phyloP scores from a whole-genome alignment of 225 moss, liverwort and hornwort genomes.

The Climacium dendroides region DNA sequence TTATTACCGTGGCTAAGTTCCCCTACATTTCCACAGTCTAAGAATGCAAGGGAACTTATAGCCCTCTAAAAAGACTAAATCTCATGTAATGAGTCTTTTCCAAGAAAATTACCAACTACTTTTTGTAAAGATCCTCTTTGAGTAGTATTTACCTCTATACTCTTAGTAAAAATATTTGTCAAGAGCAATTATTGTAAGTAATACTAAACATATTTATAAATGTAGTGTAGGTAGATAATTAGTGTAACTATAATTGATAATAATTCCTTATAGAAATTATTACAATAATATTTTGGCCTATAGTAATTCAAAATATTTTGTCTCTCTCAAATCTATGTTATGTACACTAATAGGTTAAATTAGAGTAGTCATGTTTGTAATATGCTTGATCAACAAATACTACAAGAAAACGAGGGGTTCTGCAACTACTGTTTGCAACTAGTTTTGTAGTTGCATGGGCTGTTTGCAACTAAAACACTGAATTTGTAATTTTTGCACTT shows the following conservation, averaged over 20 bases:
- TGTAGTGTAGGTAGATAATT: not conserved
- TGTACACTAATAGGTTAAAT: not conserved
- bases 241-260: not conserved
- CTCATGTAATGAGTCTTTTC: not conserved
- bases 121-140: not conserved
- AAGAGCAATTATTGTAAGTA: not conserved
- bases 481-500: too few species aligned
- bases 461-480: too few species aligned
- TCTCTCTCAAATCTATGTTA: rapidly evolving
- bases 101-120: not conserved
- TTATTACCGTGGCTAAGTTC: too few species aligned
- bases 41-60: too few species aligned
- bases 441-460: too few species aligned
- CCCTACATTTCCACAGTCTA: too few species aligned
- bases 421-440: too few species aligned
- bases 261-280: not conserved
- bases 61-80: too few species aligned
- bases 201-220: not conserved
- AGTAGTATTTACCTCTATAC: not conserved
- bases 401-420: too few species aligned
- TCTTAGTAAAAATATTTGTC: not conserved
- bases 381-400: not conserved
- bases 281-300: not conserved
- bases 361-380: not conserved
- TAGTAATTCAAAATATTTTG: not conserved